A percentile compares a stretch with the other conserved stretches of the same genome.
These are phyloP conservation scores for Dimargaris cristalligena DNA, from an alignment of 192 early-diverging fungal genomes.

Conservation along the genomic window DNA sequence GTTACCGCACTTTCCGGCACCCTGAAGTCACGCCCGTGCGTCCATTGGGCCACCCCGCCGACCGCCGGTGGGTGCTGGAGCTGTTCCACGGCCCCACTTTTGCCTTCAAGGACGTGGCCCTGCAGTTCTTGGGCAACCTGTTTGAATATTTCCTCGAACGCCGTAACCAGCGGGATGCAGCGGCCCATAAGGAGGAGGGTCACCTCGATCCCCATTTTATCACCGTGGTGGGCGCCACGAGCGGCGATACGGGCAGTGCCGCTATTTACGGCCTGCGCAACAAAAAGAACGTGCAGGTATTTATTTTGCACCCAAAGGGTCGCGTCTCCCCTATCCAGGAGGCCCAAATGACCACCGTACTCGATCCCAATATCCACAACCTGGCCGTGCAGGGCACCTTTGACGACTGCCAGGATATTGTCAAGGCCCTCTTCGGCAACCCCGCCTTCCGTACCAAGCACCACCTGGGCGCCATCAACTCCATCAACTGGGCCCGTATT, in stretches of 20 bases:
- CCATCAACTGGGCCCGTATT: conserved; percentile 98
- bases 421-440: conserved; percentile 80
- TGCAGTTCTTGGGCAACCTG: conserved; percentile 92
- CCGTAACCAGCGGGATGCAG: conserved; percentile 25
- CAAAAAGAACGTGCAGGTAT: conserved; percentile 83
- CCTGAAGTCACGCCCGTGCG: conserved; percentile 60
- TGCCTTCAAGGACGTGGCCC: conserved; percentile 96
- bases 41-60: neutral
- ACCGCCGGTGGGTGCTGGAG: conserved; percentile 47
- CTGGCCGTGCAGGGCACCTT: conserved; percentile 82
- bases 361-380: conserved; percentile 86
- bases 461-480: conserved; percentile 88
- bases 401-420: conserved; percentile 94
- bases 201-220: conserved; percentile 43
- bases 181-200: neutral
- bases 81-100: conserved; percentile 95
- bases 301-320: conserved; percentile 81
- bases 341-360: conserved; percentile 94
- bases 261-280: conserved; percentile 91
- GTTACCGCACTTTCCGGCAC: conserved; percentile 64
- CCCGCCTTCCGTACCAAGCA: conserved; percentile 51
- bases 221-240: conserved; percentile 89
- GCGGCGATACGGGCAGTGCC: conserved; percentile 94
- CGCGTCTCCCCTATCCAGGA: conserved; percentile 90
- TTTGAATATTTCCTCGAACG: conserved; percentile 93